Evolutionary conservation across 2,329 filamentous ascomycete species (phyloP).

Genomic region (Chrysoporthe deuterocubensis): DNA sequence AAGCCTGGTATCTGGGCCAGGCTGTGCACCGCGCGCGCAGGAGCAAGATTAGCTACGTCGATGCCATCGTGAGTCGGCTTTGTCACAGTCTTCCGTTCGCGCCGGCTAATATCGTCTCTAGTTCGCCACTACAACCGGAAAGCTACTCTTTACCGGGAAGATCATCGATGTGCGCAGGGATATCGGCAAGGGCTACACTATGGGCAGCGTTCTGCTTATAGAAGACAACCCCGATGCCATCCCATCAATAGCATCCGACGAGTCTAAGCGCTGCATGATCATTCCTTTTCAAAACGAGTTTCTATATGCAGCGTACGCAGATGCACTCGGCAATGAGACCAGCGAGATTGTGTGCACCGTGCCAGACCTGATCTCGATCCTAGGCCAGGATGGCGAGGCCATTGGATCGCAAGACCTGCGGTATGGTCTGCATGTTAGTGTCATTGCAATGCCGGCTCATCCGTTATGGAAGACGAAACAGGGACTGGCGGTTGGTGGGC

Average conservation of each 20-base stretch:
- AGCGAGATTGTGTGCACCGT: constrained; percentile 34
- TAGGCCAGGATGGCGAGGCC: constrained; percentile 51
- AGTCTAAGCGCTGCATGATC: constrained; percentile 36
- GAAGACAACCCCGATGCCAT: constrained; percentile 36
- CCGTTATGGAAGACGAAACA: constrained; percentile 51
- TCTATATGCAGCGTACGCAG: constrained; percentile 42
- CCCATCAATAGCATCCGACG: constrained; percentile 32
- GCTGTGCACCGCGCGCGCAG: constrained; percentile 38
- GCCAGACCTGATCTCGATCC: constrained; percentile 42
- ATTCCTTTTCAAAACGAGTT: constrained; percentile 50
- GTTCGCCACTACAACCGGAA: constrained; percentile 37
- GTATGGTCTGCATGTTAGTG: constrained; percentile 54
- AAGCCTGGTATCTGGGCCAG: constrained; percentile 41
- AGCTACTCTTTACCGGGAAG: constrained; percentile 45
- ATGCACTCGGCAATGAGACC: constrained; percentile 33
- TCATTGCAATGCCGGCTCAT: constrained; percentile 54
- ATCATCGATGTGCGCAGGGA: constrained; percentile 45
- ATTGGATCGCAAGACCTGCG: constrained; percentile 55
- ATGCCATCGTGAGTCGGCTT: constrained; percentile 32
- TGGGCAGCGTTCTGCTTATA: constrained; percentile 43
- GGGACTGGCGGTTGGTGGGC: constrained; percentile 29
- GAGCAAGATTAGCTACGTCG: constrained; percentile 36
- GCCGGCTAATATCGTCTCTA: not conserved
- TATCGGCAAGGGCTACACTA: constrained; percentile 46
- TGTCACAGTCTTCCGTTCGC: not conserved